Base-by-base conservation (phyloP, 2,329 filamentous ascomycete species). In the Fusarium camptoceras region DNA sequence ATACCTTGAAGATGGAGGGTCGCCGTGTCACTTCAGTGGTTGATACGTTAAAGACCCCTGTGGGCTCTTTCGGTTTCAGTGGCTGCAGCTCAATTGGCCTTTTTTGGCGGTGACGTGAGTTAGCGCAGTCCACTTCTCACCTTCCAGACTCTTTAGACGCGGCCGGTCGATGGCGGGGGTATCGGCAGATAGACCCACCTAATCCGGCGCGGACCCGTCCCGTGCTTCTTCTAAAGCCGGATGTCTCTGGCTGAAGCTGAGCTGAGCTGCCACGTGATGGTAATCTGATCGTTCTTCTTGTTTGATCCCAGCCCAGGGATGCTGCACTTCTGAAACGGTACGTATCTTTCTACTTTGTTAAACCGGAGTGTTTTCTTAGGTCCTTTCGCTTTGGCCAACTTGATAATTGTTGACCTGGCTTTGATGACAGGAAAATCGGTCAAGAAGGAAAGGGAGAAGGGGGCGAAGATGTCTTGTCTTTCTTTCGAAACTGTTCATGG, bases 21-120 rank as follows among this genome's bases (percentile, higher is more conserved):
- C 50, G 64, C 56, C 56, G 66, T 72, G 59, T 68, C 59, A 68
- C 66, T 71, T 49, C 34, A 71, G 57, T 72, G 68, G 68, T 64
- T 59, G 44, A 71, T 64, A 44, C n/a, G 44, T 24, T 34, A 22
- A 39, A 30, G 25, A 63, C 56, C 55, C 65, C 56, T 72, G 65
- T 56, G 41, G 48, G 41, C 28, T 66, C 48, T 43, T 51, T 25
- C 41, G 24, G 34, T 39, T 58, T 66, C 53, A 69, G 68, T 71
- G 68, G 56, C 56, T 71, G 56, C 56, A 66, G 56, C 25, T 41
- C 41, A 27, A 37, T 37, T 37, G 34, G 18, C 34, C 7, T 37
- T 37, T 37, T 37, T 37, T 31, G 30, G 30, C 11, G 41, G 63
- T 70, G 68, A 68, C 55, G 67, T 68, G 67, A 56, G 63, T 62